Conservation (phyloP, 305 asterid species). For the Rubia peregrina region DNA sequence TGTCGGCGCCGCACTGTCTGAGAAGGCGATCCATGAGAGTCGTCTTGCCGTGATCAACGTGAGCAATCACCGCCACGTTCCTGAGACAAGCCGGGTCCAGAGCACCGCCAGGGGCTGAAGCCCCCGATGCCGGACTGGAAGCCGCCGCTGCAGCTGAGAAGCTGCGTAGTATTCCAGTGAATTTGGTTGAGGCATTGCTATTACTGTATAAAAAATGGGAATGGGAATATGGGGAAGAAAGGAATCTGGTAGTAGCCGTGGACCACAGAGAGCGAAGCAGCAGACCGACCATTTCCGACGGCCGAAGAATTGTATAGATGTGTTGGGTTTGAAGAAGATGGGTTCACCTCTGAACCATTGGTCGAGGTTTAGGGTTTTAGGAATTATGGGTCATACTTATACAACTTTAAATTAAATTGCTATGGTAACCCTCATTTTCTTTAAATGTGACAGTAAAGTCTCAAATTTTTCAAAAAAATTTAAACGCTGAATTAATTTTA, state of each 20-base stretch:
- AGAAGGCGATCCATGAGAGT: conserved; percentile 97
- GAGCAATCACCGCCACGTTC: conserved; percentile 95
- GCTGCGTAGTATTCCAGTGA: conserved; percentile 29
- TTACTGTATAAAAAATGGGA: conserved; percentile 12
- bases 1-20: conserved; percentile 96
- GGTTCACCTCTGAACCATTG: not conserved
- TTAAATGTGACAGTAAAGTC: no score
- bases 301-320: not conserved
- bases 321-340: not conserved
- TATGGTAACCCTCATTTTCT: no score
- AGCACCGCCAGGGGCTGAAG: conserved; percentile 28
- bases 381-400: not conserved
- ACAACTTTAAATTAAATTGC: no score
- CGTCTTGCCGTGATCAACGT: conserved; percentile 96
- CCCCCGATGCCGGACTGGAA: conserved; percentile 23
- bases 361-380: not conserved
- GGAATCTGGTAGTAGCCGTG: conserved; percentile 38
- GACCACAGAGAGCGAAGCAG: conserved; percentile 70
- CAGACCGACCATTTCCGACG: conserved; percentile 58
- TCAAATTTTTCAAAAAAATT: no score
- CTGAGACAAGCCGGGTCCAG: conserved; percentile 65
- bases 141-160: conserved; percentile 58
- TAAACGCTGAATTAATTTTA: no score
- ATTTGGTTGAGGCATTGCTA: conserved; percentile 18
- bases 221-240: conserved; percentile 27